A percentile compares a stretch with the other conserved stretches of the same genome.
Evolutionary conservation across 768 basidiomycete genomes (phyloP).

Genomic region (Pisolithus albus): DNA sequence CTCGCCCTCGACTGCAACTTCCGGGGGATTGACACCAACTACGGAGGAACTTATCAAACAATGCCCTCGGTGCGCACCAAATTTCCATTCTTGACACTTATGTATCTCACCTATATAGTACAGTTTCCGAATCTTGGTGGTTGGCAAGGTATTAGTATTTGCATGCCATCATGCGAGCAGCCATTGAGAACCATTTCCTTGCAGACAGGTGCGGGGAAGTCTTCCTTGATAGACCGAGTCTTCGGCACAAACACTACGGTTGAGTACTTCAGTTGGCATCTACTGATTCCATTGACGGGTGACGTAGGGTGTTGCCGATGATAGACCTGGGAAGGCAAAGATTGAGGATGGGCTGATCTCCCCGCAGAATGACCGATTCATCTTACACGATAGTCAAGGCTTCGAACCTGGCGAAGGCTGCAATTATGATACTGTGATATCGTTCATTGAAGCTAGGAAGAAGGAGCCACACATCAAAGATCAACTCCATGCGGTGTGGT

Average conservation of each 20-base stretch:
- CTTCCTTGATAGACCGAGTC: slow-evolving; percentile 1
- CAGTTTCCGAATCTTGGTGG: neutral
- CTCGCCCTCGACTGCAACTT: too few relatives aligned
- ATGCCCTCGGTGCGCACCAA: too few relatives aligned
- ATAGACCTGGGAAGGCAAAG: neutral
- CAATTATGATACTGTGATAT: slow-evolving; percentile 4
- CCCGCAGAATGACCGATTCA: slow-evolving; percentile 3
- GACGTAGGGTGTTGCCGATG: neutral
- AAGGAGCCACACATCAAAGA: slow-evolving; percentile 1
- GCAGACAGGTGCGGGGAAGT: slow-evolving; percentile 5
- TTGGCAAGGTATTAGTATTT: neutral
- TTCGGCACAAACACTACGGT: slow-evolving; percentile 1
- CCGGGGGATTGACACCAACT: too few relatives aligned
- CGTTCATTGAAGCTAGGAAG: slow-evolving; percentile 5
- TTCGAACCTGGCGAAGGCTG: slow-evolving; percentile 9
- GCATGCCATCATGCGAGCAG: neutral
- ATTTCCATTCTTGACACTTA: too few relatives aligned
- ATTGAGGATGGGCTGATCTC: slow-evolving; percentile 9
- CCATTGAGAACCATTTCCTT: neutral
- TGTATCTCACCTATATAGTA: too few relatives aligned
- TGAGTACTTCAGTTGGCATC: neutral
- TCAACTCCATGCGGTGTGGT: slow-evolving; percentile 12
- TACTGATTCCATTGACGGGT: neutral
- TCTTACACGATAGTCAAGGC: slow-evolving; percentile 14
- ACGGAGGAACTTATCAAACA: too few relatives aligned